Conservation (phyloP, 1,139 yeast genomes). For the Chernovozyma aurita region DNA sequence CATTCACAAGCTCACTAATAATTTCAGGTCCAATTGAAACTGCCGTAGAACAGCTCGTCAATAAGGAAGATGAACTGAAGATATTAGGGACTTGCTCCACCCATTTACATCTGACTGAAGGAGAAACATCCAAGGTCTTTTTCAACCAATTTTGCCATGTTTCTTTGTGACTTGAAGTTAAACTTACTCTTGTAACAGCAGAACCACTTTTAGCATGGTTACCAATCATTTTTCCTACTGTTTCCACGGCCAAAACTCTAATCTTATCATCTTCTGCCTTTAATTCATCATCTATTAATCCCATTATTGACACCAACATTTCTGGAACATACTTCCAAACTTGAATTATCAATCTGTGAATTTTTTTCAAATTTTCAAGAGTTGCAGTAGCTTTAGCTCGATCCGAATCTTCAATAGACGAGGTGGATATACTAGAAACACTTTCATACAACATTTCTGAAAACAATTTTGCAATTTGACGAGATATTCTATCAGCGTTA, state of each 20-base stretch:
- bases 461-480: conserved; percentile 75
- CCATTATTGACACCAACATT: conserved; percentile 67
- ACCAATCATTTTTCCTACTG: conserved; percentile 66
- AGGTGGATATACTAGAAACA: conserved; percentile 20
- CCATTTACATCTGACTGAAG: conserved; percentile 69
- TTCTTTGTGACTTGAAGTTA: conserved; percentile 53
- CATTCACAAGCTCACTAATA: conserved; percentile 47
- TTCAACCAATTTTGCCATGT: conserved; percentile 73
- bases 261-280: conserved; percentile 64
- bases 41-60: conserved; percentile 5
- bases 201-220: conserved; percentile 21
- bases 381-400: conserved; percentile 14
- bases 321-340: conserved; percentile 82
- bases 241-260: conserved; percentile 65
- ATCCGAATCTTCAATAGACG: conserved; percentile 16
- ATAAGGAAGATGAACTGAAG: conserved; percentile 35
- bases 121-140: conserved; percentile 65
- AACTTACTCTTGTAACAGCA: conserved; percentile 41
- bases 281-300: conserved; percentile 76
- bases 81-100: conserved; percentile 45
- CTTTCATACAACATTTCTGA: conserved; percentile 67
- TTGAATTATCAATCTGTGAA: conserved; percentile 61
- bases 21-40: conserved; percentile 39
- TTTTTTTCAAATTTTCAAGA: conserved; percentile 45
- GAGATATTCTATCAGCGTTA: conserved; percentile 70